Percentiles rank a stretch among this genome's conserved stretches.
phyloP scores from a whole-genome alignment of 805 yeast genomes.

The Maudiozyma barnettii region DNA sequence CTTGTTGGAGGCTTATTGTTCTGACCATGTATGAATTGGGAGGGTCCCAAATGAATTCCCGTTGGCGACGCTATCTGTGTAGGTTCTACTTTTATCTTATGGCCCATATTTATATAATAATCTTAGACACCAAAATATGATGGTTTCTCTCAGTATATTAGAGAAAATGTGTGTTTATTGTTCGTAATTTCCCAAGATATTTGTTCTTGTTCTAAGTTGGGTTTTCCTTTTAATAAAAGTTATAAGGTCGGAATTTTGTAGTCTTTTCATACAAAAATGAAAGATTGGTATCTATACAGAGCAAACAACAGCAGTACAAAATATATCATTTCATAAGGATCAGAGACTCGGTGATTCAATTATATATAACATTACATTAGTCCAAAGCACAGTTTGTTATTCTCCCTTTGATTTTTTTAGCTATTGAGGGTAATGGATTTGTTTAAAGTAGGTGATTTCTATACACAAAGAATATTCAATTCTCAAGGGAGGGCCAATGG shows the following conservation, averaged over 20 bases:
- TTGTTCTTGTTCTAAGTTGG: too few species aligned
- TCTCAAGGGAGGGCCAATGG: slow-evolving; percentile 13
- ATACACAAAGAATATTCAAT: slow-evolving; percentile 33
- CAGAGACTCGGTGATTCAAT: too few species aligned
- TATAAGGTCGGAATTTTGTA: background rate
- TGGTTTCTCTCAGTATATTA: too few species aligned
- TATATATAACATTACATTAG: too few species aligned
- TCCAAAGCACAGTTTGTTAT: too few species aligned
- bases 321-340: too few species aligned
- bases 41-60: background rate
- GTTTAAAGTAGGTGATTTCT: slow-evolving; percentile 37
- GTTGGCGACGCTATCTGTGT: background rate
- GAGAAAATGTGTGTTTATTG: too few species aligned
- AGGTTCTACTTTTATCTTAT: slow-evolving; percentile 2
- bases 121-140: too few species aligned
- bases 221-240: too few species aligned
- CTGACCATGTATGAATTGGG: slow-evolving; percentile 2
- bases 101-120: background rate
- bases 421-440: slow-evolving; percentile 38
- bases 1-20: slow-evolving; percentile 9
- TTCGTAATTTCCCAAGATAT: too few species aligned
- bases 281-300: background rate
- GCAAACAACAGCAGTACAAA: too few species aligned
- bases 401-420: too few species aligned
- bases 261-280: background rate